phyloP scores from a whole-genome alignment of 306 rosid species.

The Luffa acutangula region DNA sequence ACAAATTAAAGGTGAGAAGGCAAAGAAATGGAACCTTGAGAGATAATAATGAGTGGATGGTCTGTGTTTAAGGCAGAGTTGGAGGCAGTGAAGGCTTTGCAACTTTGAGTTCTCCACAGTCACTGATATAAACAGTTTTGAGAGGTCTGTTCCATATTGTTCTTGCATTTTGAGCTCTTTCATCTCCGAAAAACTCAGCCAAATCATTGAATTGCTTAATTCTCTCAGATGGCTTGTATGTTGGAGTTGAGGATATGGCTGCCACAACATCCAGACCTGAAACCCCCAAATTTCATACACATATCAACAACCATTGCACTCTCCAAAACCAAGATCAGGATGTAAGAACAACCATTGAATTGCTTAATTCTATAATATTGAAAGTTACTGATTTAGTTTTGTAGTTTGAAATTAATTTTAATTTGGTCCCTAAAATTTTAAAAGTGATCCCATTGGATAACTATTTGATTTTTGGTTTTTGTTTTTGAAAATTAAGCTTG shows the following conservation, averaged over 20 bases:
- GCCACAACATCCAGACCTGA: constrained; percentile 86
- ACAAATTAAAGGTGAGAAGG: not conserved
- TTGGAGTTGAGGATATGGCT: constrained; percentile 67
- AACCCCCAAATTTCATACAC: not conserved
- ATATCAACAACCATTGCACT: not conserved
- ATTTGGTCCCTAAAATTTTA: too few relatives aligned
- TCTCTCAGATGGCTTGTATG: constrained; percentile 63
- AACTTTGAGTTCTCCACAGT: constrained; percentile 77
- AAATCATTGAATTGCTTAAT: constrained; percentile 82
- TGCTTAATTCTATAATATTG: too few relatives aligned
- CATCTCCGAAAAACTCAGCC: constrained; percentile 77
- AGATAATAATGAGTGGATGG: not conserved
- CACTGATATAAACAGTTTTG: constrained; percentile 64
- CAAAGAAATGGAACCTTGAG: not conserved
- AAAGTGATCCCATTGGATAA: too few relatives aligned
- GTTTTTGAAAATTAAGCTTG: too few relatives aligned
- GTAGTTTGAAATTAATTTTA: too few relatives aligned
- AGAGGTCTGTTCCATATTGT: constrained; percentile 76
- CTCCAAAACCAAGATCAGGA: not conserved
- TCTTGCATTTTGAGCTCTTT: constrained; percentile 84
- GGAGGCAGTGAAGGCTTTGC: constrained; percentile 83
- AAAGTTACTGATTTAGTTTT: too few relatives aligned
- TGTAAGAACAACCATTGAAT: too few relatives aligned
- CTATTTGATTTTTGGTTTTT: too few relatives aligned
- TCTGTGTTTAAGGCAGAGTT: constrained; percentile 44